Conservation (phyloP, 768 basidiomycete species). For the Baorangia bicolor region DNA sequence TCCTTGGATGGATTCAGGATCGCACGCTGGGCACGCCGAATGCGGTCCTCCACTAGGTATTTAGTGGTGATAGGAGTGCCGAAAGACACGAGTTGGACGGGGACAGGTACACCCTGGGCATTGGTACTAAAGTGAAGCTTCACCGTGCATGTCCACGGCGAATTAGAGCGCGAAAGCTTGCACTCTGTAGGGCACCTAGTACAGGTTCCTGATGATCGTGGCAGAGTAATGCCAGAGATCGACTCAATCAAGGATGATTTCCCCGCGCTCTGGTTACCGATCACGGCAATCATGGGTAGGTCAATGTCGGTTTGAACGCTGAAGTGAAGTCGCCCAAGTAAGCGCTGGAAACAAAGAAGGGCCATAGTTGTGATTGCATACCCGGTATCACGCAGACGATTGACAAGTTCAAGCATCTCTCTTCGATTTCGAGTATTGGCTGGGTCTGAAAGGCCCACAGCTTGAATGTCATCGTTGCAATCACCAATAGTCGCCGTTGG, state of each 20-base stretch:
- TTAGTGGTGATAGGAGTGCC: background rate
- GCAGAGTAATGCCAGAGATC: background rate
- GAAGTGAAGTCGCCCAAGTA: background rate
- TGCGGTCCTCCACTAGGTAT: background rate
- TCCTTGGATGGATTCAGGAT: background rate
- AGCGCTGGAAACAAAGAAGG: background rate
- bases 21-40: background rate
- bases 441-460: constrained; percentile 52
- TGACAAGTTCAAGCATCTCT: constrained; percentile 54
- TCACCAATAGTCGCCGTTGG: no score
- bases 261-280: background rate
- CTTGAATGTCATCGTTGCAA: constrained; percentile 7
- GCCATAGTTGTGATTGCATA: background rate
- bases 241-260: background rate
- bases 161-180: background rate
- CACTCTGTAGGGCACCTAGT: no score
- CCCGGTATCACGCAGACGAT: constrained; percentile 68
- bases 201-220: background rate
- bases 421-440: constrained; percentile 54
- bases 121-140: background rate
- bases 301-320: constrained; percentile 4
- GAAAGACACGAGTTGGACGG: background rate
- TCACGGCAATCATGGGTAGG: constrained; percentile 3
- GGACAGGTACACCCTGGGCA: background rate
- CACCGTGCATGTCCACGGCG: background rate